phyloP scores from a whole-genome alignment of 140 eudicot genomes.

The Stevia rebaudiana region DNA sequence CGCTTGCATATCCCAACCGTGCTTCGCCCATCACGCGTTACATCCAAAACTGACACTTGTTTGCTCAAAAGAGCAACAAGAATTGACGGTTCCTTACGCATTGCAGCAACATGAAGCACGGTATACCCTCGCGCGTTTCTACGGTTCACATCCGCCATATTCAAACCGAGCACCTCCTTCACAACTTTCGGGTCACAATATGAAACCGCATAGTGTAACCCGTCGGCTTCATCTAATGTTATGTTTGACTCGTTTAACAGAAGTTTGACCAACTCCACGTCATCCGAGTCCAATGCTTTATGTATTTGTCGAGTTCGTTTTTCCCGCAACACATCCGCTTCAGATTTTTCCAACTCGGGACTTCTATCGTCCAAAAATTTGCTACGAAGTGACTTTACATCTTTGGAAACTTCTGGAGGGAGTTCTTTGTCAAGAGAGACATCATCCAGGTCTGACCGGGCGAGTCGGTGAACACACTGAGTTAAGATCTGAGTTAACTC shows the following conservation, averaged over 20 bases:
- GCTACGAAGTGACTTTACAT: conserved; percentile 36
- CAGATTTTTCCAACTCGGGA: conserved; percentile 9
- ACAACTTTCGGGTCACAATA: conserved; percentile 65
- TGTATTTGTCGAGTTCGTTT: conserved; percentile 47
- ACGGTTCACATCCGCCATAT: conserved; percentile 46
- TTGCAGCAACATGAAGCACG: conserved; percentile 65
- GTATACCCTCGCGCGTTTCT: conserved; percentile 48
- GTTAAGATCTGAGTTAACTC: conserved; percentile 38
- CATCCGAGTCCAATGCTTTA: conserved; percentile 61
- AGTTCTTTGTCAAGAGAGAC: conserved; percentile 45
- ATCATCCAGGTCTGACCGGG: conserved; percentile 49
- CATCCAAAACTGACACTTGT: conserved; percentile 39
- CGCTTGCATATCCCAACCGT: conserved; percentile 52
- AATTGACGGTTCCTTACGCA: conserved; percentile 60
- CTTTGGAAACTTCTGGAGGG: conserved; percentile 34
- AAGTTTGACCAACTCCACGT: conserved; percentile 55
- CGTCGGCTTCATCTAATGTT: conserved; percentile 60
- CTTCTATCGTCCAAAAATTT: conserved; percentile 6
- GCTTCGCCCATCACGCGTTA: conserved; percentile 49
- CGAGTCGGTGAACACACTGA: conserved; percentile 45
- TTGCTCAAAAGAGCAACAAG: conserved; percentile 48
- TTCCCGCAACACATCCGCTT: conserved; percentile 26
- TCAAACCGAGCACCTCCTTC: conserved; percentile 44
- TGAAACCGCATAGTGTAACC: conserved; percentile 55
- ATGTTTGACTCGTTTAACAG: conserved; percentile 50